phyloP scores from a whole-genome alignment of 1,284 basidiomycete species.

The Butyriboletus pseudospeciosus region DNA sequence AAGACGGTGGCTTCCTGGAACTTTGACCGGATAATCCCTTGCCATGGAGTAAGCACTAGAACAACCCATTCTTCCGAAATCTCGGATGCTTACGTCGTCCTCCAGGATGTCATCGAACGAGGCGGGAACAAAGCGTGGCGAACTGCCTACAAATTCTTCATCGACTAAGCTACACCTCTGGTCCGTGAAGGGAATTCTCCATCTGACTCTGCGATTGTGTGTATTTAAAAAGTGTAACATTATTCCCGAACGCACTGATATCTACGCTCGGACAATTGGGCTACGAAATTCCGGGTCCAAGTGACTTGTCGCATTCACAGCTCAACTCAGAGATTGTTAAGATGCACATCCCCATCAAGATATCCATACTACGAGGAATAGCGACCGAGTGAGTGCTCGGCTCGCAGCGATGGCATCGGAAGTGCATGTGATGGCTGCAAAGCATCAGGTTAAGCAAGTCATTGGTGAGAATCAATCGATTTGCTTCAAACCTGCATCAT shows the following conservation, averaged over 20 bases:
- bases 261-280: background rate
- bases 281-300: background rate
- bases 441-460: background rate
- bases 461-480: background rate
- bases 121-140: constrained; percentile 70
- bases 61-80: background rate
- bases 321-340: no score
- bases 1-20: constrained; percentile 77
- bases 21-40: constrained; percentile 86
- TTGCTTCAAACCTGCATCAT: background rate
- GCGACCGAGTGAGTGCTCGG: background rate
- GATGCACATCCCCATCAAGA: background rate
- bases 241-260: background rate
- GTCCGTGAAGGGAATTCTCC: background rate
- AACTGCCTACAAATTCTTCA: constrained; percentile 35
- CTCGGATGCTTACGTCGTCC: constrained; percentile 5
- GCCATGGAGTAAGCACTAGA: constrained; percentile 69
- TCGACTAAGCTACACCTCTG: constrained; percentile 12
- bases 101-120: constrained; percentile 74
- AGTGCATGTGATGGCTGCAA: background rate
- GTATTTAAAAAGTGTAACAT: constrained; percentile 1
- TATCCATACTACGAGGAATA: background rate
- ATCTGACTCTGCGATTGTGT: background rate
- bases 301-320: background rate
- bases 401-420: background rate